Percentiles rank a stretch among this genome's conserved stretches.
Evolutionary conservation across 768 basidiomycete species (phyloP).

Genomic region (Clitopilus passeckerianus): DNA sequence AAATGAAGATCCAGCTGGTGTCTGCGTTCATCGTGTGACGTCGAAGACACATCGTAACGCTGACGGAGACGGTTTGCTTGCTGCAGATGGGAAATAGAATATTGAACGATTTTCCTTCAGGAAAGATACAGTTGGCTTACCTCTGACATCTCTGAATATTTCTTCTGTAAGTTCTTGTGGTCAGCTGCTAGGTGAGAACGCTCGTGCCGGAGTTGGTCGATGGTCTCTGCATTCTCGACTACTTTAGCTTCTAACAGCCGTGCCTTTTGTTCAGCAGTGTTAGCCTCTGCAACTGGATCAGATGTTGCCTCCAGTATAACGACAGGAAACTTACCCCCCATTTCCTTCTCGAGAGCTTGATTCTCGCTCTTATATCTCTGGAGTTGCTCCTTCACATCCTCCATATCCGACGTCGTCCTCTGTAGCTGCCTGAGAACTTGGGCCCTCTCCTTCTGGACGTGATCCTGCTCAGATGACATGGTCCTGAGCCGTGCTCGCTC

Average conservation of each 20-base stretch:
- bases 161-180: conserved; percentile 68
- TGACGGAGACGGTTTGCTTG: conserved; percentile 58
- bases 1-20: conserved; percentile 70
- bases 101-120: background rate
- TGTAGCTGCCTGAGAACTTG: conserved; percentile 58
- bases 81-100: conserved; percentile 22
- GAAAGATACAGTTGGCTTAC: conserved; percentile 29
- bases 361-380: conserved; percentile 71
- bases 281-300: conserved; percentile 40
- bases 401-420: conserved; percentile 80
- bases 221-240: conserved; percentile 61
- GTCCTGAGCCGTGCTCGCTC: conserved; percentile 65
- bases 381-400: conserved; percentile 66
- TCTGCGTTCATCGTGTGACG: conserved; percentile 65
- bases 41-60: conserved; percentile 56
- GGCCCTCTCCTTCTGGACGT: conserved; percentile 60
- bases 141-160: conserved; percentile 62
- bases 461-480: conserved; percentile 59
- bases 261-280: conserved; percentile 68
- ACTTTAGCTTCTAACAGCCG: conserved; percentile 64
- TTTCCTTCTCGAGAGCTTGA: conserved; percentile 65
- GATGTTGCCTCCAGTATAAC: background rate
- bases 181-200: conserved; percentile 64
- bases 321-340: conserved; percentile 47
- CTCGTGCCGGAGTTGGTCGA: conserved; percentile 75